A percentile compares a stretch with the other conserved stretches of the same genome.
These are phyloP conservation scores for Fraxinus sp. DNA, from an alignment of 305 asterid species.

Conservation along the genomic window DNA sequence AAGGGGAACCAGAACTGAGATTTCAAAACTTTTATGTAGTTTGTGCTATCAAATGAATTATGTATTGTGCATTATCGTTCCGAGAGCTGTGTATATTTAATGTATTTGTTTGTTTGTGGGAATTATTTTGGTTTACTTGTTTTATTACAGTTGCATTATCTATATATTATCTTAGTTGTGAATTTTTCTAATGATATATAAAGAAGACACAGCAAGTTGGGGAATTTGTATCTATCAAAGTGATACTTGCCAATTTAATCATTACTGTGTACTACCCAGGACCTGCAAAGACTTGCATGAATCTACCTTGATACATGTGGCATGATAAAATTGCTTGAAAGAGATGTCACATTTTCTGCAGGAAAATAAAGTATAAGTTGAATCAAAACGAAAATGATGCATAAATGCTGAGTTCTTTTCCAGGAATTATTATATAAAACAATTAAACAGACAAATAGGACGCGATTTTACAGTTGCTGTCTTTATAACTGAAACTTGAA, in stretches of 20 bases:
- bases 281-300: neutral
- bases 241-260: neutral
- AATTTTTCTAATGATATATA: neutral
- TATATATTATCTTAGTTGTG: neutral
- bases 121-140: neutral
- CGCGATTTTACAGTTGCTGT: neutral
- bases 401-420: neutral
- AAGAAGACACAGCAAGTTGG: neutral
- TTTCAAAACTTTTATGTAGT: neutral
- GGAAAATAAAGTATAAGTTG: neutral
- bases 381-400: neutral
- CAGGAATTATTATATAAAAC: neutral
- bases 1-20: neutral
- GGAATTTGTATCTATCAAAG: neutral
- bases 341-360: neutral
- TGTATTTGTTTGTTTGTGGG: conserved; percentile 6
- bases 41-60: conserved; percentile 21
- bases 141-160: conserved; percentile 6
- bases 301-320: neutral
- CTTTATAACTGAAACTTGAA: neutral
- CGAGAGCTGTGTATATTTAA: conserved; percentile 15
- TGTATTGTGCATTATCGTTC: conserved; percentile 18
- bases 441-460: neutral
- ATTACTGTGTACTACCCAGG: neutral
- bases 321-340: neutral